These are phyloP conservation scores for Neurospora tetrasperma DNA, from an alignment of 495 filamentous ascomycete species.

Conservation along the genomic window DNA sequence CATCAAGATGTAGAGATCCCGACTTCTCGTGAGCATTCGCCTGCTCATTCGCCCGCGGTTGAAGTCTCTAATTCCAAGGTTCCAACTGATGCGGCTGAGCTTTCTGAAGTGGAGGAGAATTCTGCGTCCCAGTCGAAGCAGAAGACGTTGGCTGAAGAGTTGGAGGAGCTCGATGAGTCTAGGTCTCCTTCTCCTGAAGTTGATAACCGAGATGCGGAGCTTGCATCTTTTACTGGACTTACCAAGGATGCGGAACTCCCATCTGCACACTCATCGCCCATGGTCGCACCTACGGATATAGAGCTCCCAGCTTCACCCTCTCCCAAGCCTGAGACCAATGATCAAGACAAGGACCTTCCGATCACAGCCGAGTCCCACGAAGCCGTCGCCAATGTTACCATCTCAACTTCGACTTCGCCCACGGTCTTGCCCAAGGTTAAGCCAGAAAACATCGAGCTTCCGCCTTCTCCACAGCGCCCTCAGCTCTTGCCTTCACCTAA, in stretches of 20 bases:
- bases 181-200: neutral
- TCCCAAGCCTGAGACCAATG: neutral
- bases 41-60: neutral
- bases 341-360: neutral
- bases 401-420: neutral
- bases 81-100: neutral
- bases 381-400: neutral
- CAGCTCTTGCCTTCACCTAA: neutral
- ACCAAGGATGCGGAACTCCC: neutral
- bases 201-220: neutral
- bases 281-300: neutral
- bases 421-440: neutral
- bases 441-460: neutral
- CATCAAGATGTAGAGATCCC: neutral
- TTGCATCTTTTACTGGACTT: neutral
- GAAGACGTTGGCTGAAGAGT: neutral
- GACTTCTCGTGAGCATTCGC: too few relatives aligned
- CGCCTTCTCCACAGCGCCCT: neutral
- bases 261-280: neutral
- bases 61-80: neutral
- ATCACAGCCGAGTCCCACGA: neutral
- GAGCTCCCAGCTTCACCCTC: neutral
- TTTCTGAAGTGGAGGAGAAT: neutral
- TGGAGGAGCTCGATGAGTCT: neutral
- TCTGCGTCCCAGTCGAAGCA: neutral